These are phyloP conservation scores for Leptographium radiaticola DNA, from an alignment of 2,329 filamentous ascomycete genomes.

Conservation along the genomic window DNA sequence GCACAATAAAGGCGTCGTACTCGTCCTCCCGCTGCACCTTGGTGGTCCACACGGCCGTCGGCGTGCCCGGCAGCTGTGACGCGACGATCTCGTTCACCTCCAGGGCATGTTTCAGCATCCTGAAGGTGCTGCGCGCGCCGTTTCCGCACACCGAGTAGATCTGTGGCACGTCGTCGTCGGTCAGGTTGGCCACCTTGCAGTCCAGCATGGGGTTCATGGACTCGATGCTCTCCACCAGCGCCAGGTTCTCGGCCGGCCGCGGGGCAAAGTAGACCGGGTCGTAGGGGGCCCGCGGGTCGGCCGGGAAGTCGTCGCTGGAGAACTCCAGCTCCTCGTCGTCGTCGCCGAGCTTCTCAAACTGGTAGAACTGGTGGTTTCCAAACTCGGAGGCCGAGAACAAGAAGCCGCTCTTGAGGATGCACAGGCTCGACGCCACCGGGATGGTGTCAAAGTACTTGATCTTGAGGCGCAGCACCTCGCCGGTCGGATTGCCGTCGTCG, in stretches of 20 bases:
- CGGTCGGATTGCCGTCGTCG: constrained; percentile 61
- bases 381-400: constrained; percentile 86
- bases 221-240: constrained; percentile 70
- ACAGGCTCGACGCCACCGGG: constrained; percentile 72
- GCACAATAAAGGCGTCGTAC: constrained; percentile 88
- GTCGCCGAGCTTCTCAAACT: constrained; percentile 93
- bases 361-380: constrained; percentile 89
- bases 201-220: constrained; percentile 86
- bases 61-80: constrained; percentile 78
- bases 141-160: constrained; percentile 89
- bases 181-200: constrained; percentile 82
- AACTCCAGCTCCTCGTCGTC: constrained; percentile 87
- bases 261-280: constrained; percentile 77
- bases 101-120: constrained; percentile 82
- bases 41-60: constrained; percentile 88
- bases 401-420: constrained; percentile 91
- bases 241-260: constrained; percentile 66
- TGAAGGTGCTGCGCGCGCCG: constrained; percentile 78
- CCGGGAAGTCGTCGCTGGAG: constrained; percentile 66
- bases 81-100: constrained; percentile 94
- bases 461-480: constrained; percentile 70
- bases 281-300: constrained; percentile 59
- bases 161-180: constrained; percentile 86
- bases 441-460: constrained; percentile 99
- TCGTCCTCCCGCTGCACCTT: constrained; percentile 72